Conservation (phyloP, 208 protist species). For the Wallacemonas collosoma region DNA sequence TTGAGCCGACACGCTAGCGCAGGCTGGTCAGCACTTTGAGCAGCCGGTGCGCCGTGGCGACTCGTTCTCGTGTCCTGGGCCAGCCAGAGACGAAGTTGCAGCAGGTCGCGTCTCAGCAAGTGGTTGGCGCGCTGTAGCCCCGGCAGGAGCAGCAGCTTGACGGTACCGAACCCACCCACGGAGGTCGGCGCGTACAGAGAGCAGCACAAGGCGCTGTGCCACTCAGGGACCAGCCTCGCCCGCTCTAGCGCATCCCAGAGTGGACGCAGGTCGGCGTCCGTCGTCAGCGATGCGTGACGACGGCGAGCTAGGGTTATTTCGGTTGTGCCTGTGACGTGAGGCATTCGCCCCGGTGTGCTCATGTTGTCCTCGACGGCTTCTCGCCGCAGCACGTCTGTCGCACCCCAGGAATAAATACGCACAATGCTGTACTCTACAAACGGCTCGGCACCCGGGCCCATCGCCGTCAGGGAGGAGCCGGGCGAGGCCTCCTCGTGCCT, state of each 20-base stretch:
- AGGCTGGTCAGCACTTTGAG: neutral
- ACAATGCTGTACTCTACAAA: slow-evolving; percentile 29
- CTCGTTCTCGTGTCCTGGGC: neutral
- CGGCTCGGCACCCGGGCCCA: neutral
- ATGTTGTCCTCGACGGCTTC: slow-evolving; percentile 23
- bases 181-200: slow-evolving; percentile 10
- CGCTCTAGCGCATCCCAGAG: slow-evolving; percentile 6
- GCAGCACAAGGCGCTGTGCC: slow-evolving; percentile 23
- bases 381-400: slow-evolving; percentile 29
- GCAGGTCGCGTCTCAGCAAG: slow-evolving; percentile 17
- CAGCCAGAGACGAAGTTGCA: slow-evolving; percentile 16
- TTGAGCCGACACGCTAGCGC: slow-evolving; percentile 7
- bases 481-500: too few relatives aligned
- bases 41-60: too few relatives aligned
- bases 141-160: slow-evolving; percentile 28
- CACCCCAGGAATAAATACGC: slow-evolving; percentile 42
- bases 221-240: slow-evolving; percentile 1
- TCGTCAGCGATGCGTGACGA: slow-evolving; percentile 19
- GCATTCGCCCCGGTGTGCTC: slow-evolving; percentile 1
- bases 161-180: neutral
- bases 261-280: slow-evolving; percentile 4
- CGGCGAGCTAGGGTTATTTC: neutral
- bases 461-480: too few relatives aligned
- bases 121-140: slow-evolving; percentile 10
- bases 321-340: neutral